A percentile compares a stretch with the other conserved stretches of the same genome.
Conservation (phyloP, 169 alveolate genomes). For the Fabrea salina region DNA sequence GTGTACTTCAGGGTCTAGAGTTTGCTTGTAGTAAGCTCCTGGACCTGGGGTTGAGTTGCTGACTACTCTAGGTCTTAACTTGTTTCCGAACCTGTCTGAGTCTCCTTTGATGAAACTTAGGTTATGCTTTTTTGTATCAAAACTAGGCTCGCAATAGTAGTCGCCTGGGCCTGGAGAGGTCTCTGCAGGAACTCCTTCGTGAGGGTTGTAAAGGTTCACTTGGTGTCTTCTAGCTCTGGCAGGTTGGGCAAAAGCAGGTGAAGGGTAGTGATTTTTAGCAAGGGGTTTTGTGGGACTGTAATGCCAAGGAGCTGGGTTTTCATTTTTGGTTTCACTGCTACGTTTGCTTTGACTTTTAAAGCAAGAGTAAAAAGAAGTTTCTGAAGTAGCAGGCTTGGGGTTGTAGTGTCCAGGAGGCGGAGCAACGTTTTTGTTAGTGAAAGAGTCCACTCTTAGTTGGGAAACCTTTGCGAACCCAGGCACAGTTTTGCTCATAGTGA, state of each 20-base stretch:
- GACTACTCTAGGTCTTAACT: background rate
- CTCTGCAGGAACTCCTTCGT: background rate
- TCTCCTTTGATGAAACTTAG: background rate
- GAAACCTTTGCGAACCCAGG: background rate
- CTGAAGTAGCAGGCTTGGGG: background rate
- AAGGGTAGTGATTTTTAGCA: background rate
- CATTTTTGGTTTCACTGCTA: background rate
- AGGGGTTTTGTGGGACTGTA: background rate
- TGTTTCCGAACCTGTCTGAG: constrained; percentile 17
- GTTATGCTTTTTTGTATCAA: no score
- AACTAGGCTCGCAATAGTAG: background rate
- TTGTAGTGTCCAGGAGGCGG: constrained; percentile 16
- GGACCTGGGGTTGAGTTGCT: background rate
- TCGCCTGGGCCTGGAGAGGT: constrained; percentile 32
- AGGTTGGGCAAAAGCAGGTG: constrained; percentile 15
- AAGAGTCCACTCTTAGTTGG: background rate
- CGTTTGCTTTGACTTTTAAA: constrained; percentile 13
- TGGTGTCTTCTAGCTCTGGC: background rate
- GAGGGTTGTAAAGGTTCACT: constrained; percentile 28
- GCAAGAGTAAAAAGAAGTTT: background rate
- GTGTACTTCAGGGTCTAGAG: background rate
- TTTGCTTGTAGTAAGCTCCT: background rate
- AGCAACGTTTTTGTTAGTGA: background rate
- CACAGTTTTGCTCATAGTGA: background rate
- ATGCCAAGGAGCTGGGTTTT: constrained; percentile 17